A percentile compares a stretch with the other conserved stretches of the same genome.
Evolutionary conservation across 31 red algal genomes (phyloP).

Genomic region (Odonthalia washingtoniensis): DNA sequence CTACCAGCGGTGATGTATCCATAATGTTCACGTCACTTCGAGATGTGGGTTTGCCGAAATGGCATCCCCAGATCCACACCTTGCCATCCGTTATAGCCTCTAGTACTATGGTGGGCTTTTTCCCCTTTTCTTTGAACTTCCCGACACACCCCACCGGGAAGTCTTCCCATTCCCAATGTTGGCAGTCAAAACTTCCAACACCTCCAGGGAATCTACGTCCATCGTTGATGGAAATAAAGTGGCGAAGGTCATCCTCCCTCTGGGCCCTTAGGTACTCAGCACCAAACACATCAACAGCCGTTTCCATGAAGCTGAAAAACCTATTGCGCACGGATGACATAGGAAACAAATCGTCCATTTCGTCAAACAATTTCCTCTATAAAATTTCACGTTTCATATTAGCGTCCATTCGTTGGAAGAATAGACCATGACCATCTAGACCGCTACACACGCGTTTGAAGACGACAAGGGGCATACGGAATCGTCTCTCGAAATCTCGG

Average conservation of each 20-base stretch:
- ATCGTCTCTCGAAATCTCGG: too few species aligned
- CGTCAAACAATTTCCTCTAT: not conserved
- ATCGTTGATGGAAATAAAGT: not conserved
- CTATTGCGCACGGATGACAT: not conserved
- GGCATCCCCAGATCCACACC: not conserved
- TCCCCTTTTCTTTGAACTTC: too few species aligned
- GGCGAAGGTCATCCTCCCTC: not conserved
- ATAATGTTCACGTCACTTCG: slow-evolving; percentile 6
- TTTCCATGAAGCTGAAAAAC: not conserved
- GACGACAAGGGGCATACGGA: not conserved
- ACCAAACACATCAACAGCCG: not conserved
- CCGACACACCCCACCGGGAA: too few species aligned
- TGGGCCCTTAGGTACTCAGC: not conserved
- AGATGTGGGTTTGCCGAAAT: not conserved
- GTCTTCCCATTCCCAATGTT: too few species aligned
- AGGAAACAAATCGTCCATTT: not conserved
- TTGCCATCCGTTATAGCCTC: slow-evolving; percentile 2
- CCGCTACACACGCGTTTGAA: not conserved
- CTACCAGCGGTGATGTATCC: not conserved
- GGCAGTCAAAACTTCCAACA: not conserved
- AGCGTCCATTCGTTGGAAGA: not conserved
- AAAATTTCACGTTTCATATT: not conserved
- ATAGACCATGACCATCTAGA: not conserved
- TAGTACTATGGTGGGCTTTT: too few species aligned
- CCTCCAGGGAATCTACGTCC: not conserved